Base-by-base conservation (phyloP, 495 filamentous ascomycete genomes). In the Hypoxylon crocopeplum region DNA sequence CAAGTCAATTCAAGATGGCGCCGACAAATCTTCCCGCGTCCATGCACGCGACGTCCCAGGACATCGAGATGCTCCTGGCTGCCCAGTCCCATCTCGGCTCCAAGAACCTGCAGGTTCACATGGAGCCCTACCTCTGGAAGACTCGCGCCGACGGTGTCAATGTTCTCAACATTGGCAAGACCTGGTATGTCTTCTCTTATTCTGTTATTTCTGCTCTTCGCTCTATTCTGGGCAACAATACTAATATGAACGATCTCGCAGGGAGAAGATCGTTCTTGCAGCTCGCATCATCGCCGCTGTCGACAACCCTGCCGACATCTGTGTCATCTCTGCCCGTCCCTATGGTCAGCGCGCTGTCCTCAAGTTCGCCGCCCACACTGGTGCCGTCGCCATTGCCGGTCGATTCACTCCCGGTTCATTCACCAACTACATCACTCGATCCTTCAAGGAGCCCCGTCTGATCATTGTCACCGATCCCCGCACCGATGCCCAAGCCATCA, bases 361-460 rank as follows among this genome's bases (percentile, higher is more conserved):
- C 76, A 98, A 98, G 86, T 98, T 97, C 83, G 93, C 93, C 69
- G 81, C 89, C 58, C 92, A 98, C 85, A 98, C 93, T 67, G 93
- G 94, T 79, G 92, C 93, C 73, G 90, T 91, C 72, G 91, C 94
- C 75, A 98, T 98, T 75, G 95, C 94, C 69, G 94, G 94, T 82
- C 93, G 94, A 78, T 98, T 98, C 88, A 98, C 94, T 73, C 94
- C 94, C 72, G 94, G 94, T 85, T 97, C 95, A 78, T 98, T 98
- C 89, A 98, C 94, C 85, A 98, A 98, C 84, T 98, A 98, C 90
- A 98, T 97, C 88, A 98, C 94, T 77, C 95, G 94, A 74, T 97
- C 94, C 69, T 98, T 98, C 90, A 98, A 97, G 88, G 94, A 98
- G 83, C 94, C 94, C 72, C 95, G 94, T 75, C 86, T 98, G 69